Evolutionary conservation across 2,329 filamentous ascomycete genomes (phyloP), one percentile per base, ranked within the genome.

Genomic region (Amesomyces nigricolor): DNA sequence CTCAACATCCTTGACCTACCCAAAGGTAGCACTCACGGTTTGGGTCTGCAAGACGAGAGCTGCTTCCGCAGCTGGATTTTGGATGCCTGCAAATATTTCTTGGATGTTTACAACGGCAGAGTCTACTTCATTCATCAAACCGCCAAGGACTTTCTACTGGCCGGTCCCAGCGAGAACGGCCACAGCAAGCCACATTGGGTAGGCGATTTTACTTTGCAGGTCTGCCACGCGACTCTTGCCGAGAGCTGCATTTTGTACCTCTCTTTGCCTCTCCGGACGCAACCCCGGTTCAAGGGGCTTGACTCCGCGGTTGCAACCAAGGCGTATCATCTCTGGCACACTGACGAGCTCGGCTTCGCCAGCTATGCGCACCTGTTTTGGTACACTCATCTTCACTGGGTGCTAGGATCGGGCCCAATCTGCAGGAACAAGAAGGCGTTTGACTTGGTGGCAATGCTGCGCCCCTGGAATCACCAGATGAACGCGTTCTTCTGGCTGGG

Each of bases 81-180:
- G 50, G 58, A 60, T 47, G 57, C 60, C 1, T 60, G 60, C 53
- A 57, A 52, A 39, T 60, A 54, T 32, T 61, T 61, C 29, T 22
- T 61, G 40, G 60, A 60, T 40, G 53, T 61, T 11, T 60, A 60
- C 55, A 53, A 61, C 30, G 53, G 54, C 38, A 43, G 56, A 5
- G 60, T 61, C 9, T 60, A 61, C 47, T 61, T 61, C 42, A 61
- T 61, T 26, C 59, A 61, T 39, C 58, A 60, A 30, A 60, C 58
- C 7, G 58, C 59, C 17, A 61, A 59, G 19, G 59, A 61, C 40
- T 61, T 58, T n/a, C 48, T 61, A 6, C 51, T 61, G 16, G 53
- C 46, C 1, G 45, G 39, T 13, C 30, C 53, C 0, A 35, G 19
- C 7, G 48, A 48, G 32, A 37, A 52, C 8, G 46, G 39, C 6